Evolutionary conservation across 75 land plant species (phyloP), one percentile per base, ranked within the genome.

Genomic region (Cryptomeria japonica): DNA sequence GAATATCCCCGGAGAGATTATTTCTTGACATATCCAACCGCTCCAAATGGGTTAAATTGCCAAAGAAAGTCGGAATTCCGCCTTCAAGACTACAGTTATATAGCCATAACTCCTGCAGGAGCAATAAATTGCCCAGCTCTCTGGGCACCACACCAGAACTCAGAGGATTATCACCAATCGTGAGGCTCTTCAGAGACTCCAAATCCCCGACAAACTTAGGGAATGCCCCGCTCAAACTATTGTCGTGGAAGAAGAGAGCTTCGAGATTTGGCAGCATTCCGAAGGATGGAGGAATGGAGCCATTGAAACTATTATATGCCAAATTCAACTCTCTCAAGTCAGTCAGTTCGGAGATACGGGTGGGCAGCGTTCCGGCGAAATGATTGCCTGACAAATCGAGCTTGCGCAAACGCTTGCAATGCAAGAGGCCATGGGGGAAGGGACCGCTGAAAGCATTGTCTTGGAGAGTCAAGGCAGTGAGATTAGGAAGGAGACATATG

Each of bases 1-100:
- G 96, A 79, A 95, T 92, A 58, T 32, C 85, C 25, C 96, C 93
- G 34, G 92, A 87, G 39, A 95, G 78, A 61, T 49, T n/a, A 85
- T 95, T 95, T 70, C 41, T 12, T 19, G 93, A 91, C 6, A 44
- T 4, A 44, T 44, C 46, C 46, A 44, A 44, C 46, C 46, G 5
- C 46, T 44, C 46, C 6, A 44, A 2, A 4, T 44, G 3, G 1
- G 1, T 44, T 1, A 44, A 44, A 44, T 44, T 44, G 46, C 46
- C 46, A 1, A 44, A 44, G 46, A 44, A 44, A 44, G 1, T 18
- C 3, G 46, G 46, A 2, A 44, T 4, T 5, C 6, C 46, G 46
- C 46, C 46, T n/a, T n/a, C n/a, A n/a, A n/a, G n/a, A n/a, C n/a
- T 2, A 42, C 3, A 3, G 3, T 42, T 42, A 3, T 42, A 2